phyloP scores from a whole-genome alignment of 1,139 yeast genomes.

The Pichia sp. region DNA sequence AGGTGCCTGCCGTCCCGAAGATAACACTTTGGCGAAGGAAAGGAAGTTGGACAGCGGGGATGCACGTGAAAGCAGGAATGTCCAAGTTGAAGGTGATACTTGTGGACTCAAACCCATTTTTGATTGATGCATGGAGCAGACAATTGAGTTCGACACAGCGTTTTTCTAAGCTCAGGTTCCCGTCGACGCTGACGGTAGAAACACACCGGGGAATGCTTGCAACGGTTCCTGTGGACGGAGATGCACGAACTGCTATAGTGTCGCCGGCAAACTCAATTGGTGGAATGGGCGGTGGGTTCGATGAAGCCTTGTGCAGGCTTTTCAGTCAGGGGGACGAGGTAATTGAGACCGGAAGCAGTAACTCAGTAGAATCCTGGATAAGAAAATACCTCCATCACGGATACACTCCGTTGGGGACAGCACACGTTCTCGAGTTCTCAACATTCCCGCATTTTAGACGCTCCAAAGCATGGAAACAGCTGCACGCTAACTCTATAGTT shows the following conservation, averaged over 20 bases:
- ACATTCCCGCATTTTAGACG: constrained; percentile 13
- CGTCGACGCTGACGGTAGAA: neutral
- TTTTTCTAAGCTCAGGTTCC: neutral
- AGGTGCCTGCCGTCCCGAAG: neutral
- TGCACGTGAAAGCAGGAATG: neutral
- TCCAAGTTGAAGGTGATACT: constrained; percentile 4
- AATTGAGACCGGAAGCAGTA: constrained; percentile 24
- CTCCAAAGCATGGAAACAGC: constrained; percentile 28
- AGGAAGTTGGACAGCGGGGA: neutral
- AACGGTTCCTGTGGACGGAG: constrained; percentile 1
- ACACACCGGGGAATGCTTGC: constrained; percentile 6
- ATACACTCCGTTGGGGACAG: constrained; percentile 33
- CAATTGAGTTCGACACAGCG: constrained; percentile 1
- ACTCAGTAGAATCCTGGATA: constrained; percentile 20
- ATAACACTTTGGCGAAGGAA: neutral
- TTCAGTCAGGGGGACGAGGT: constrained; percentile 28
- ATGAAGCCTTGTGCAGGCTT: constrained; percentile 37
- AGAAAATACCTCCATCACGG: constrained; percentile 24
- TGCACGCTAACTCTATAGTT: constrained; percentile 34
- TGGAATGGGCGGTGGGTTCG: constrained; percentile 50
- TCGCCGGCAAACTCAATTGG: constrained; percentile 55
- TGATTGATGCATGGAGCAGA: constrained; percentile 8
- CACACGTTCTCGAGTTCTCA: constrained; percentile 30
- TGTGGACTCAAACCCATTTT: constrained; percentile 1
- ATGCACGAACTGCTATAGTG: constrained; percentile 32